A percentile compares a stretch with the other conserved stretches of the same genome.
Evolutionary conservation across 1,284 basidiomycete species (phyloP).

Genomic region (Moniliophthora roreri): DNA sequence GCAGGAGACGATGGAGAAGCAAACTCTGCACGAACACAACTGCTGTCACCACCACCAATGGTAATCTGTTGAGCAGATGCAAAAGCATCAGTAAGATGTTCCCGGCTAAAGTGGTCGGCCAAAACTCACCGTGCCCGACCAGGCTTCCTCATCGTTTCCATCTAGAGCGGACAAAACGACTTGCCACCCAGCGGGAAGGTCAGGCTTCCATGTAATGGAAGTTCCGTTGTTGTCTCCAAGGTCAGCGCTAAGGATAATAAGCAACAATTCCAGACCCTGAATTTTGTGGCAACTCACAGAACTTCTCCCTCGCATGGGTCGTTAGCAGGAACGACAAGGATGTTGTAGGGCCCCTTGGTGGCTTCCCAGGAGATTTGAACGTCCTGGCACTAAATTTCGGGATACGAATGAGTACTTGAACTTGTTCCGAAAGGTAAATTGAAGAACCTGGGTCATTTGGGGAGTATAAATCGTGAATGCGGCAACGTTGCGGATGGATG

Average conservation of each 20-base stretch:
- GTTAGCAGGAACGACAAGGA: constrained; percentile 51
- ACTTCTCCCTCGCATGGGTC: constrained; percentile 55
- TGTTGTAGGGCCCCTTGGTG: constrained; percentile 52
- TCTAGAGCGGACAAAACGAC: constrained; percentile 61
- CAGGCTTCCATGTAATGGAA: constrained; percentile 46
- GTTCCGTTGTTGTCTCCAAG: constrained; percentile 54
- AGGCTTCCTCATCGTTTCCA: constrained; percentile 54
- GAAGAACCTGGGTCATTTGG: constrained; percentile 49
- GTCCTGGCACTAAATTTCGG: constrained; percentile 48
- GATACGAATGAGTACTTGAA: constrained; percentile 3
- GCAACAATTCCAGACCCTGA: constrained; percentile 6
- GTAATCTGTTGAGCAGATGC: constrained; percentile 45
- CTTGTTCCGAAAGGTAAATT: neutral
- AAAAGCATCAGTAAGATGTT: constrained; percentile 4
- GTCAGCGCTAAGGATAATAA: constrained; percentile 40
- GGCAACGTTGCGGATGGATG: constrained; percentile 55
- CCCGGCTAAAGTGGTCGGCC: constrained; percentile 5
- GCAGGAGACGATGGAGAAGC: constrained; percentile 19
- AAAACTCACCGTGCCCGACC: constrained; percentile 57
- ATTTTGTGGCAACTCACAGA: constrained; percentile 45
- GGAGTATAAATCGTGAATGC: constrained; percentile 54
- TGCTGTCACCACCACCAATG: constrained; percentile 48
- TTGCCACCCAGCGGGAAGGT: constrained; percentile 45
- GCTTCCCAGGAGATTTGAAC: constrained; percentile 54
- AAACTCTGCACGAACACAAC: constrained; percentile 39